Percentiles rank a stretch among this genome's conserved stretches.
Evolutionary conservation across 176 grass and related monocot genomes (phyloP).

Genomic region (Dendrocalamus sinicus): DNA sequence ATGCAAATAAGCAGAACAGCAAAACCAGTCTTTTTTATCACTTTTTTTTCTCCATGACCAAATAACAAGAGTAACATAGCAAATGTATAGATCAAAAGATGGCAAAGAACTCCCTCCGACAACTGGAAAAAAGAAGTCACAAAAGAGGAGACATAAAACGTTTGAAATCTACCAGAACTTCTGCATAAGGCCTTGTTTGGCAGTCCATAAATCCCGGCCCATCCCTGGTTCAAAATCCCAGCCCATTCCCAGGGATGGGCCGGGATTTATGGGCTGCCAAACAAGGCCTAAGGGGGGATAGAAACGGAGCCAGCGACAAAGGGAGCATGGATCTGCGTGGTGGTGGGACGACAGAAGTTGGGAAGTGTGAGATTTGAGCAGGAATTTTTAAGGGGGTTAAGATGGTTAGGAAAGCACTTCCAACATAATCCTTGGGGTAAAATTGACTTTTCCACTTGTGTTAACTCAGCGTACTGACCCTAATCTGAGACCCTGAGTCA

Average conservation of each 20-base stretch:
- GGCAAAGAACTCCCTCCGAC: neutral
- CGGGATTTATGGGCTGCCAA: too few relatives aligned
- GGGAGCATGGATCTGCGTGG: neutral
- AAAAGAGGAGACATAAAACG: neutral
- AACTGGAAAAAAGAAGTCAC: neutral
- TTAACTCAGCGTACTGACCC: neutral
- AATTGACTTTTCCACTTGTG: conserved; percentile 7
- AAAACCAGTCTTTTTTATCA: neutral
- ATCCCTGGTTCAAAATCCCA: too few relatives aligned
- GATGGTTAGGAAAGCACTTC: neutral
- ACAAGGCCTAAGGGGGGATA: neutral
- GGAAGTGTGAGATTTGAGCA: neutral
- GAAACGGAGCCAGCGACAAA: neutral
- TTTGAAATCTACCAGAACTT: conserved; percentile 4
- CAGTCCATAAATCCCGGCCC: too few relatives aligned
- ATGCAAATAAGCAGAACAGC: neutral
- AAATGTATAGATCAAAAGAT: neutral
- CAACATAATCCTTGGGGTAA: neutral
- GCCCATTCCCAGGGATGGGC: too few relatives aligned
- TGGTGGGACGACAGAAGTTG: neutral
- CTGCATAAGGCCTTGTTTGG: neutral
- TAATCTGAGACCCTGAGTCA: conserved; percentile 1
- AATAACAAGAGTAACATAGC: conserved; percentile 12
- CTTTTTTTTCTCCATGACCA: neutral
- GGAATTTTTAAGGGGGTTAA: neutral